Evolutionary conservation across 2,329 filamentous ascomycete genomes (phyloP), one percentile per base, ranked within the genome.

Genomic region (Nigrospora sphaerica): DNA sequence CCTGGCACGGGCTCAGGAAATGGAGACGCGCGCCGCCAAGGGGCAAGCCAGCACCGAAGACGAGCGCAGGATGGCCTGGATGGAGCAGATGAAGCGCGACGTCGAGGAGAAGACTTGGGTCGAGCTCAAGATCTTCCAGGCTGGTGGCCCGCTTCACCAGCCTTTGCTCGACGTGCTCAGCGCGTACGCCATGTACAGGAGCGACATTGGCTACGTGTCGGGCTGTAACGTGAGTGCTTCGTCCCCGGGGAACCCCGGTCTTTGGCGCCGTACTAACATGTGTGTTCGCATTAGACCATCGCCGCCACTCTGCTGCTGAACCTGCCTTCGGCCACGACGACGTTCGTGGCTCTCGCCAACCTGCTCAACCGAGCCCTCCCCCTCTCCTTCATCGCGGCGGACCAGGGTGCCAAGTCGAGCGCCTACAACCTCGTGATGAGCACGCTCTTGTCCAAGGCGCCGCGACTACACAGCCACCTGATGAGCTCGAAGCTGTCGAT

Each of bases 101-200:
- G 83, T 83, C 3, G 68, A 74, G 38, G 68, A 78, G 28, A 71
- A 69, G 32, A 88, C 86, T 1, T 91, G 85, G 72, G 75, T 77
- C 3, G 85, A 90, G 46, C 67, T 90, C 39, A 80, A 80, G 54
- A 86, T 91, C 59, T 92, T 91, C 60, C 77, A 84, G 55, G 67
- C 72, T 6, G 77, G 68, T 14, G 82, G 78, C 0, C 85, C 86
- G 2, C 69, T 91, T 12, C 80, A 91, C 59, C 71, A 80, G 47
- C 73, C 77, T 34, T 69, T 93, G 31, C 70, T 85, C 16, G 82
- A 92, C 59, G 80, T 93, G 11, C 72, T 92, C 49, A 82, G 82
- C 57, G 88, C 88, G 7, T 92, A 92, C 64, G 75, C 83, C 46
- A 86, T 89, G 78, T 93, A 93, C 65, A 78, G 88, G 50, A 85